phyloP scores from a whole-genome alignment of 1,284 basidiomycete species.

The Agaricales sp. region DNA sequence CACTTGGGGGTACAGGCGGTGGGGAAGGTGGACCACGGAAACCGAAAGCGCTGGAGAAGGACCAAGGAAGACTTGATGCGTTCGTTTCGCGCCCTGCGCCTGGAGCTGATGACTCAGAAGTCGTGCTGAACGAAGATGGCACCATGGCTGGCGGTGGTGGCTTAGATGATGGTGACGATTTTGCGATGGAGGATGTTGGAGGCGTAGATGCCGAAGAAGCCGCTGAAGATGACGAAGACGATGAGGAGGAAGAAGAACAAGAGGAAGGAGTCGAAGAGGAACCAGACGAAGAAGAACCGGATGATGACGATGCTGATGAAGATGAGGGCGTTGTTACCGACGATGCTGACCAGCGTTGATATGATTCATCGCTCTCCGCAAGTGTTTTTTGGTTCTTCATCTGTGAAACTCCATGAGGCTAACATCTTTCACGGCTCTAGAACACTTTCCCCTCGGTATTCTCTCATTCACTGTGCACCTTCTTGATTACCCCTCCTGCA shows the following conservation, averaged over 20 bases:
- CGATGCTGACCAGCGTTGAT: no score
- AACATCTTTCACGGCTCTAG: no score
- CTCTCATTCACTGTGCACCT: no score
- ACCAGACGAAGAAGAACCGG: background rate
- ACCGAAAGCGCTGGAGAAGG: background rate
- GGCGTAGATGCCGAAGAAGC: background rate
- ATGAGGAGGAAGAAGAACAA: background rate
- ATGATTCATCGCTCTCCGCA: no score
- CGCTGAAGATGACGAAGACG: background rate
- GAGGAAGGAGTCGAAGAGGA: background rate
- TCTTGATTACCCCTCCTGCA: no score
- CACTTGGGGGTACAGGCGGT: background rate
- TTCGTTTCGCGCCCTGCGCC: background rate
- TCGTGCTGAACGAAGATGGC: background rate
- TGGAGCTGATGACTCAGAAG: background rate
- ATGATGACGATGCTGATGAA: background rate
- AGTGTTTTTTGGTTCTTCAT: no score
- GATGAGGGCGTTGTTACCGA: no score
- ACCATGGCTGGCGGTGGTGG: no score
- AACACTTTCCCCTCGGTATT: no score
- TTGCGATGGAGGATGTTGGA: background rate
- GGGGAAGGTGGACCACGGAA: background rate
- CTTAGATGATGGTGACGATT: background rate
- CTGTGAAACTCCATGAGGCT: no score
- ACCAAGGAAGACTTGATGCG: background rate